Percentiles rank a stretch among this genome's conserved stretches.
Conservation (phyloP, 1,139 yeast species). For the Suhomyces wounanorum region DNA sequence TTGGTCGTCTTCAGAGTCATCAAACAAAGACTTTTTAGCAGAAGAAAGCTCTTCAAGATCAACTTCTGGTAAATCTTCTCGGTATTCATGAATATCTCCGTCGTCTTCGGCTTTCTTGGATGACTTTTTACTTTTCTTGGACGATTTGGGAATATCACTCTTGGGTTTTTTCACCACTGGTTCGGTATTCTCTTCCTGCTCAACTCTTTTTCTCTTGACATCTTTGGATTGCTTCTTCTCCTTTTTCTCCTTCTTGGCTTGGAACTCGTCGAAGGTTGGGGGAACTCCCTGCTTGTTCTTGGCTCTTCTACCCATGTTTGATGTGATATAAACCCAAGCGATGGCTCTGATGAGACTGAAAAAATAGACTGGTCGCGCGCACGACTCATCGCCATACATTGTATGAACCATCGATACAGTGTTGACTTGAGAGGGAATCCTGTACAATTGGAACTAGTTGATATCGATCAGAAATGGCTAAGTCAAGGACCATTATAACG, state of each 20-base stretch:
- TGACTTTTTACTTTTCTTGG: constrained; percentile 16
- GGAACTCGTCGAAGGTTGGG: constrained; percentile 81
- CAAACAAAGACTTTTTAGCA: constrained; percentile 76
- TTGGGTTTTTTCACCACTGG: constrained; percentile 29
- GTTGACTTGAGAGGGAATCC: not conserved
- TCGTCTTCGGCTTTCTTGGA: constrained; percentile 28
- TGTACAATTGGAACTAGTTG: not conserved
- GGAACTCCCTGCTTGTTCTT: constrained; percentile 91
- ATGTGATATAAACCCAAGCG: not conserved
- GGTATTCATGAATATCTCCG: constrained; percentile 34
- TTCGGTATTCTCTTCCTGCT: constrained; percentile 16
- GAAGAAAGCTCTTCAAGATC: constrained; percentile 63
- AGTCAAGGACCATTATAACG: constrained; percentile 31
- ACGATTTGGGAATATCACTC: constrained; percentile 19
- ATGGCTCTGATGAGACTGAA: constrained; percentile 10
- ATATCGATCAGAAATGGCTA: constrained; percentile 9
- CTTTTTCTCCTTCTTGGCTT: constrained; percentile 55
- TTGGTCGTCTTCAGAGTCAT: constrained; percentile 58
- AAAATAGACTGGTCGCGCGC: constrained; percentile 8
- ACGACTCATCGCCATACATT: constrained; percentile 11
- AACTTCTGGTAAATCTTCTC: constrained; percentile 54
- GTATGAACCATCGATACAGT: not conserved
- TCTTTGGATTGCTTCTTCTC: constrained; percentile 46
- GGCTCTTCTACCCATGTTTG: constrained; percentile 84
- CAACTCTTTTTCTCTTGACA: constrained; percentile 21